Evolutionary conservation across 192 early-diverging fungal genomes (phyloP), one percentile per base, ranked within the genome.

Genomic region (Coemansia sp.): DNA sequence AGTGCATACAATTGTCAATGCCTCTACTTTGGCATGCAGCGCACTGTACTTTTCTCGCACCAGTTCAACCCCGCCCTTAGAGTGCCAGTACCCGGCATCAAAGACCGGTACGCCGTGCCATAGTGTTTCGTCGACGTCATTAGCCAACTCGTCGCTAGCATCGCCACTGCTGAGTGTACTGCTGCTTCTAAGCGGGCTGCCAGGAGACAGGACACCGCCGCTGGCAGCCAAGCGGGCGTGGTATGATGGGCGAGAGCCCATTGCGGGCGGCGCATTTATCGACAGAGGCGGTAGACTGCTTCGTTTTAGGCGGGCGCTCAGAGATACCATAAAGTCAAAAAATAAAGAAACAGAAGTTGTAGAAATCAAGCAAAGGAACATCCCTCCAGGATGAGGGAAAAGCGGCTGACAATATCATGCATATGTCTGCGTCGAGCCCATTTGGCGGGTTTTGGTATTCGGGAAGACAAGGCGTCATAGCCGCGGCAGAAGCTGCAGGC

Each of bases 51-150:
- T 77, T 35, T 45, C 53, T 2, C 63, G 73, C 36, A 77, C 63
- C 43, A 70, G 49, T 31, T 65, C 55, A 59, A 77, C 55, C 5
- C 68, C 68, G 44, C 73, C 73, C 48, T 70, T 63, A 21, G 45
- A 23, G 38, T 66, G 35, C 73, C 73, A 77, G 44, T 63, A 42
- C 8, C 55, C 49, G 0, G 66, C 66, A 30, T 77, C 73, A 44
- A 77, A 77, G 37, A 77, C 59, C 3, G 73, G 73, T 11, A 67
- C 55, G 41, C 73, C 73, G 36, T 65, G 53, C 68, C 67, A 70
- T 48, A 52, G 20, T 3, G 28, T 14, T 14, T 66, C 67, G 21
- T 56, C 51, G 3, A 19, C 40, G n/a, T 40, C 38, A 20, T 38
- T 31, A 12, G 50, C 16, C 18, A 37, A n/a, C 12, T 58, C 67